Conservation (phyloP, 352 stramenopile species). For the Blastocystis sp. region DNA sequence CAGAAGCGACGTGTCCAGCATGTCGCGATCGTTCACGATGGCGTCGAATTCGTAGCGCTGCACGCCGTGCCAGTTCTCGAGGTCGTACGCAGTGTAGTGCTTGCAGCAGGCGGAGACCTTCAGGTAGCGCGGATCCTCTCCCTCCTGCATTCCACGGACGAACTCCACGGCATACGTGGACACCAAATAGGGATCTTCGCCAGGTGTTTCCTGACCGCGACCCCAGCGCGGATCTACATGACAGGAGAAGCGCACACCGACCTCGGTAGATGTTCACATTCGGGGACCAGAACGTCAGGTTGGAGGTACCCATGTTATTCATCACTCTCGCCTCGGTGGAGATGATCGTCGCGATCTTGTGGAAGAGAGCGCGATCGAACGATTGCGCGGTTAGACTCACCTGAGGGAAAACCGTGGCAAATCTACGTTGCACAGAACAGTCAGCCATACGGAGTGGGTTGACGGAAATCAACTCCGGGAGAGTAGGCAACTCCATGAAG, state of each 20-base stretch:
- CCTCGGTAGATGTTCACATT: conserved; percentile 87
- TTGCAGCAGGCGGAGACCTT: conserved; percentile 83
- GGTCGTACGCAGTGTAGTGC: conserved; percentile 82
- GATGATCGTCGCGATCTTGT: conserved; percentile 79
- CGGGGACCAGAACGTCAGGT: conserved; percentile 84
- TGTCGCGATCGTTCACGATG: conserved; percentile 79
- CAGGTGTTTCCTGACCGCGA: conserved; percentile 82
- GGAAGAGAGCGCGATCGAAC: conserved; percentile 77
- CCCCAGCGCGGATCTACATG: conserved; percentile 82
- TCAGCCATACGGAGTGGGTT: conserved; percentile 66
- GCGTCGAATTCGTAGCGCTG: conserved; percentile 80
- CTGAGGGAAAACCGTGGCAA: conserved; percentile 82
- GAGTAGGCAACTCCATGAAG: conserved; percentile 83
- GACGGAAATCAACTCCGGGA: conserved; percentile 72
- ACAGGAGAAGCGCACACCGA: background rate
- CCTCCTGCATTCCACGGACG: conserved; percentile 79
- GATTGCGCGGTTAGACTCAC: conserved; percentile 78
- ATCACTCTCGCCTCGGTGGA: conserved; percentile 74
- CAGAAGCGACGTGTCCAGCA: conserved; percentile 83
- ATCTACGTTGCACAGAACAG: background rate
- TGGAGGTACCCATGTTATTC: conserved; percentile 75
- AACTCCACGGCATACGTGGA: conserved; percentile 81
- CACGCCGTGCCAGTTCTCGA: conserved; percentile 75
- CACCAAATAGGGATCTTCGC: conserved; percentile 85
- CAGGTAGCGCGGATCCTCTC: conserved; percentile 69